These are phyloP conservation scores for Thielaviopsis euricoi DNA, from an alignment of 2,329 filamentous ascomycete genomes.

Conservation along the genomic window DNA sequence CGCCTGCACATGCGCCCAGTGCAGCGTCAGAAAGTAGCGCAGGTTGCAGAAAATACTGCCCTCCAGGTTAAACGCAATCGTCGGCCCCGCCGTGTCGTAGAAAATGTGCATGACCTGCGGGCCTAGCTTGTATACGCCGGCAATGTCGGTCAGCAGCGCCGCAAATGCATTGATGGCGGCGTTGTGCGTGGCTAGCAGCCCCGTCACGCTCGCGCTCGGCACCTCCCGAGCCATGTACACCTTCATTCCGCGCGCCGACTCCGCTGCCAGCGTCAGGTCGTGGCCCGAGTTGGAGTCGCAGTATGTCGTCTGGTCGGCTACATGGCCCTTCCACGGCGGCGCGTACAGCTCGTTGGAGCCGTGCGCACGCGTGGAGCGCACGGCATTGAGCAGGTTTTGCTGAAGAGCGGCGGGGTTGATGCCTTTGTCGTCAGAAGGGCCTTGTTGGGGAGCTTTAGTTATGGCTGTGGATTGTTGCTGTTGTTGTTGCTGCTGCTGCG, in stretches of 20 bases:
- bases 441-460: slow-evolving; percentile 11
- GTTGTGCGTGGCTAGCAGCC: slow-evolving; percentile 47
- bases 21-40: slow-evolving; percentile 68
- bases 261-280: slow-evolving; percentile 54
- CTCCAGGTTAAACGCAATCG: slow-evolving; percentile 81
- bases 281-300: slow-evolving; percentile 64
- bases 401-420: slow-evolving; percentile 45
- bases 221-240: slow-evolving; percentile 51
- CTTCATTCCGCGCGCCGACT: slow-evolving; percentile 54
- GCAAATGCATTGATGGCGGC: slow-evolving; percentile 53
- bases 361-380: slow-evolving; percentile 62
- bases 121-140: slow-evolving; percentile 54
- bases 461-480: background rate
- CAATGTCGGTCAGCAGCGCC: slow-evolving; percentile 49
- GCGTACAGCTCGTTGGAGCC: slow-evolving; percentile 59
- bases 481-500: background rate
- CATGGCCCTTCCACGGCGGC: slow-evolving; percentile 44
- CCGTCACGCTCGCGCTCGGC: slow-evolving; percentile 18
- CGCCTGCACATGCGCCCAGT: slow-evolving; percentile 33
- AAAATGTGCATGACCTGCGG: slow-evolving; percentile 65
- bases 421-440: slow-evolving; percentile 29
- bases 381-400: slow-evolving; percentile 59
- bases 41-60: slow-evolving; percentile 92
- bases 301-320: slow-evolving; percentile 72
- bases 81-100: slow-evolving; percentile 60